These are phyloP conservation scores for Phyllachora maydis DNA, from an alignment of 2,329 filamentous ascomycete genomes.

Conservation along the genomic window DNA sequence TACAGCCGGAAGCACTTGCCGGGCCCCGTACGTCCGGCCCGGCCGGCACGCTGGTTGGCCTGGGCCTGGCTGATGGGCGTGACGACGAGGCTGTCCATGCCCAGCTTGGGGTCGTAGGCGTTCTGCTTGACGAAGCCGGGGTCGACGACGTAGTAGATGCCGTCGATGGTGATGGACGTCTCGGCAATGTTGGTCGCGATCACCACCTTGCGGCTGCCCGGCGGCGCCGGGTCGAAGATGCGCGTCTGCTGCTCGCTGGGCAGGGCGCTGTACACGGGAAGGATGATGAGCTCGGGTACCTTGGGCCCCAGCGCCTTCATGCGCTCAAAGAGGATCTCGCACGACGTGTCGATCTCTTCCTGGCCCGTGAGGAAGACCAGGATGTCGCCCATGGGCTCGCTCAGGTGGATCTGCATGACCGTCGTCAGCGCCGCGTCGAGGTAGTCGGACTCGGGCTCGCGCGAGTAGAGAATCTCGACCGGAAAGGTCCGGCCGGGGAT, in stretches of 20 bases:
- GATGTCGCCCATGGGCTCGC: conserved; percentile 82
- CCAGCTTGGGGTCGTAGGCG: conserved; percentile 87
- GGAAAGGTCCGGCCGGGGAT: conserved; percentile 92
- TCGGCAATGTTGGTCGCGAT: conserved; percentile 98
- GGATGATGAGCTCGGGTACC: conserved; percentile 77
- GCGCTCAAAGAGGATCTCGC: conserved; percentile 79
- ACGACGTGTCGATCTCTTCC: conserved; percentile 91
- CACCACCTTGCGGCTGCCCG: conserved; percentile 76
- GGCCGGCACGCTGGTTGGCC: conserved; percentile 80
- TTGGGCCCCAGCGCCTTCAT: conserved; percentile 89
- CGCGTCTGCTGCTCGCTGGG: conserved; percentile 84
- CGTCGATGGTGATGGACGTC: conserved; percentile 93
- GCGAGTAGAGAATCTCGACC: conserved; percentile 87
- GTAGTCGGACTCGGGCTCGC: conserved; percentile 90
- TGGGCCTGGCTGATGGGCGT: conserved; percentile 95
- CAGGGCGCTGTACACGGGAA: conserved; percentile 90
- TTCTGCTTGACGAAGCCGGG: conserved; percentile 97
- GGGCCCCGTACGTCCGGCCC: conserved; percentile 83
- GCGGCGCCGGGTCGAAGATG: conserved; percentile 85
- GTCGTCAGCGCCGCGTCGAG: conserved; percentile 85
- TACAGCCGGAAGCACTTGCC: conserved; percentile 94
- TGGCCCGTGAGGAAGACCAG: conserved; percentile 93
- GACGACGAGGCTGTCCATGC: conserved; percentile 91
- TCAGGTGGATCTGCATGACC: conserved; percentile 95
- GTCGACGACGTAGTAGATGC: conserved; percentile 93